Conservation (phyloP, 1,139 yeast genomes). For the Saccharomyces hybrid region DNA sequence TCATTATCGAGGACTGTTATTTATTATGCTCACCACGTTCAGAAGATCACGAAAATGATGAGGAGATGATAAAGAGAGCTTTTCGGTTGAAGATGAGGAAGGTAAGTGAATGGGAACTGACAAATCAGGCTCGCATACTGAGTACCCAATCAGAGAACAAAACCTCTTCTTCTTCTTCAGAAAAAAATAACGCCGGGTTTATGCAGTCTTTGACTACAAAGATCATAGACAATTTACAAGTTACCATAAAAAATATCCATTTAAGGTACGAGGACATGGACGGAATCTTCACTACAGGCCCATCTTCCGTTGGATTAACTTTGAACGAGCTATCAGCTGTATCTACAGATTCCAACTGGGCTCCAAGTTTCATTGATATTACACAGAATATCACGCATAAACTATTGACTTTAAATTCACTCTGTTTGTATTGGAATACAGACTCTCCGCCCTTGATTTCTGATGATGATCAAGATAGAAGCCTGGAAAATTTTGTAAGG, state of each 20-base stretch:
- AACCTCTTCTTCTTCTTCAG: constrained; percentile 34
- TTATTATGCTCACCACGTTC: constrained; percentile 69
- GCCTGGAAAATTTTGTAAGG: constrained; percentile 6
- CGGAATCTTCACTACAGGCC: constrained; percentile 51
- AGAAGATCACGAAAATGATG: constrained; percentile 48
- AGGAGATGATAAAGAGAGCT: constrained; percentile 60
- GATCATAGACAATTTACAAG: constrained; percentile 85
- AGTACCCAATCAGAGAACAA: background rate
- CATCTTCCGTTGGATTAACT: constrained; percentile 78
- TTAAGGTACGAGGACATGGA: constrained; percentile 78
- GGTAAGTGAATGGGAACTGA: constrained; percentile 60
- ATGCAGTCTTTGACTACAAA: constrained; percentile 83
- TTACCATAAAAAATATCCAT: constrained; percentile 89
- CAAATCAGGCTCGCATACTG: constrained; percentile 33
- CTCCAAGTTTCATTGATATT: constrained; percentile 73
- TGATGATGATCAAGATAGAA: constrained; percentile 35
- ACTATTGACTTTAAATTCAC: constrained; percentile 62
- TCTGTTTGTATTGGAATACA: constrained; percentile 84
- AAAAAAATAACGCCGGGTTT: constrained; percentile 71
- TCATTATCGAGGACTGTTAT: constrained; percentile 82
- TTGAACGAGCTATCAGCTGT: constrained; percentile 84
- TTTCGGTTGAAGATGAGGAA: constrained; percentile 58
- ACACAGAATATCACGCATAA: constrained; percentile 66
- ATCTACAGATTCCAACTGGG: constrained; percentile 81
- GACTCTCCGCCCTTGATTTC: constrained; percentile 39